These are phyloP conservation scores for Scutellaria galericulata DNA, from an alignment of 257 asterid genomes.

Conservation along the genomic window DNA sequence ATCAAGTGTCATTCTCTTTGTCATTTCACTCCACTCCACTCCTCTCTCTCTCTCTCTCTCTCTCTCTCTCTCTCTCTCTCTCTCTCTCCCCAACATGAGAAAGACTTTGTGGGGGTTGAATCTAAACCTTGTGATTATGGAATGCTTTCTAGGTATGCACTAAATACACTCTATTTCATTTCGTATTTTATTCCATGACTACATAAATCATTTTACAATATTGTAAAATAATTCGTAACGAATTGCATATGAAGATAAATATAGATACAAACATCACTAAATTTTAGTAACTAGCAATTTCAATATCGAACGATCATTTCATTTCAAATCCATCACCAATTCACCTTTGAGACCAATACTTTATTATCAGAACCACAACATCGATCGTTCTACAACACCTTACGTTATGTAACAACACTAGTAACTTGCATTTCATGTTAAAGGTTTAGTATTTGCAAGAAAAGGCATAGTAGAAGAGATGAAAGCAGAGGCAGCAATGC, in stretches of 20 bases:
- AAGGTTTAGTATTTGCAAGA: constrained; percentile 30
- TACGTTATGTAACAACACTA: too few relatives aligned
- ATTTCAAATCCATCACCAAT: too few relatives aligned
- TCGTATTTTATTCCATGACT: too few relatives aligned
- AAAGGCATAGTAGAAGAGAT: constrained; percentile 45
- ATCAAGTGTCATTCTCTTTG: background rate
- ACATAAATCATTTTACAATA: too few relatives aligned
- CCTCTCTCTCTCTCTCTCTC: background rate
- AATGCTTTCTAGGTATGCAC: constrained; percentile 22
- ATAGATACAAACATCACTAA: too few relatives aligned
- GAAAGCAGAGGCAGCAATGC: constrained; percentile 51
- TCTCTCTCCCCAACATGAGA: constrained; percentile 19
- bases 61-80: background rate
- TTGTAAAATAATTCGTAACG: too few relatives aligned
- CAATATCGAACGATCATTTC: too few relatives aligned
- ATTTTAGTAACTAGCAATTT: too few relatives aligned
- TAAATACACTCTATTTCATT: background rate
- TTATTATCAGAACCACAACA: too few relatives aligned
- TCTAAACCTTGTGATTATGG: constrained; percentile 11
- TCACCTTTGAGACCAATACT: too few relatives aligned
- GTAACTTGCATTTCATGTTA: background rate
- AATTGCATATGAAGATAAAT: too few relatives aligned
- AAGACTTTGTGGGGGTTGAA: background rate
- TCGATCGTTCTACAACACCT: too few relatives aligned
- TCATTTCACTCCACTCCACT: background rate